Conservation (phyloP, 2,329 filamentous ascomycete genomes). For the Botrytis fragariae region DNA sequence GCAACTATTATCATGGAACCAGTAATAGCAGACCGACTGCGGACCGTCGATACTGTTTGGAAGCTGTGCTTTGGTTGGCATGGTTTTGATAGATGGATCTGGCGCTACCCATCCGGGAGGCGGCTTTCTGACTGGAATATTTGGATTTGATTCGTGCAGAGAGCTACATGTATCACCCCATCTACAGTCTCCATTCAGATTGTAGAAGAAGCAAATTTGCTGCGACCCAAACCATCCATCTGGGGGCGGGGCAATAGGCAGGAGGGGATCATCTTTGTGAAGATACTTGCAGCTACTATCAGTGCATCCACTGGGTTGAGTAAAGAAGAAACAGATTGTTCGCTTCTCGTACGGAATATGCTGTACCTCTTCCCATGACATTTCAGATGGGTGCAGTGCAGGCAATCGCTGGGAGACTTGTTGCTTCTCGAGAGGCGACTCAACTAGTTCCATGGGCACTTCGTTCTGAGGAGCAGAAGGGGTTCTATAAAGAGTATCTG, state of each 20-base stretch:
- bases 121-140: not conserved
- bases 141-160: not conserved
- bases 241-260: not conserved
- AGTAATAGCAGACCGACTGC: constrained; percentile 7
- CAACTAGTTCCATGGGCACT: not conserved
- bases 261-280: not conserved
- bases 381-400: constrained; percentile 11
- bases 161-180: constrained; percentile 1
- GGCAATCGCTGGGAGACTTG: not conserved
- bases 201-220: constrained; percentile 26
- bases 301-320: not conserved
- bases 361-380: constrained; percentile 8
- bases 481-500: constrained; percentile 23
- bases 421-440: not conserved
- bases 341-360: constrained; percentile 13
- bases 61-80: not conserved
- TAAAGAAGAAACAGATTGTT: constrained; percentile 1
- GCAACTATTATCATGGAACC: constrained; percentile 20
- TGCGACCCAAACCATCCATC: not conserved
- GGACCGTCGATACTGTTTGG: not conserved
- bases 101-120: not conserved
- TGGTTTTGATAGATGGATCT: not conserved
- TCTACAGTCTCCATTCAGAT: constrained; percentile 9
- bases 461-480: not conserved
- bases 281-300: not conserved